Evolutionary conservation across 2,329 filamentous ascomycete species (phyloP), one percentile per base, ranked within the genome.

Genomic region (Geosmithia flava): DNA sequence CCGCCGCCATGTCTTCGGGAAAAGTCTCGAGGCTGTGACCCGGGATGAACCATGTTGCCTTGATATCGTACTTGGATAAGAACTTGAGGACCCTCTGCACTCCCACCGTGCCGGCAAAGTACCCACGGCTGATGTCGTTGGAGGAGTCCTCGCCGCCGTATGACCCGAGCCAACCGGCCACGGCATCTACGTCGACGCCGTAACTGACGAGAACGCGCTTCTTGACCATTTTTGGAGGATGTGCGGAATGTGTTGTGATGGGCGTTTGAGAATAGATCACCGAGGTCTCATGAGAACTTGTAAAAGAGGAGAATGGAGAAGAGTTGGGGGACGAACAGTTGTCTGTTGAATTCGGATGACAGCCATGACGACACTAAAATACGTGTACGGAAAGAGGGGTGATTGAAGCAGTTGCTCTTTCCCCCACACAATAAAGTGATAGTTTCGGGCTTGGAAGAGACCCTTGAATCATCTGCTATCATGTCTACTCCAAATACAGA

Each of bases 171-270:
- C 84, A 88, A 8, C 84, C 83, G 1, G 83, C 78, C 2, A 87
- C 81, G n/a, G 83, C 83, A 53, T 88, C 83, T 23, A 88, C 81
- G 52, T 88, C 84, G 20, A 87, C 80, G 2, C 82, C 81, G 55
- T 85, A 86, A 54, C 75, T 70, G 27, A 62, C 56, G 44, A 65
- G 59, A 52, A 65, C 62, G 10, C 62, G 58, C 54, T 65, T 64
- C 53, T 64, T 64, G 40, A 57, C 61, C 63, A 65, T 65, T 7
- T 19, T n/a, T n/a, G n/a, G n/a, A n/a, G n/a, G n/a, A n/a, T n/a
- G n/a, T n/a, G n/a, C n/a, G n/a, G n/a, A n/a, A n/a, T n/a, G n/a
- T n/a, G n/a, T n/a, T n/a, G n/a, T n/a, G n/a, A n/a, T n/a, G n/a
- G n/a, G n/a, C n/a, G n/a, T n/a, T n/a, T n/a, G n/a, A n/a, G n/a